These are phyloP conservation scores for Collybia sordida DNA, from an alignment of 768 basidiomycete species.

Conservation along the genomic window DNA sequence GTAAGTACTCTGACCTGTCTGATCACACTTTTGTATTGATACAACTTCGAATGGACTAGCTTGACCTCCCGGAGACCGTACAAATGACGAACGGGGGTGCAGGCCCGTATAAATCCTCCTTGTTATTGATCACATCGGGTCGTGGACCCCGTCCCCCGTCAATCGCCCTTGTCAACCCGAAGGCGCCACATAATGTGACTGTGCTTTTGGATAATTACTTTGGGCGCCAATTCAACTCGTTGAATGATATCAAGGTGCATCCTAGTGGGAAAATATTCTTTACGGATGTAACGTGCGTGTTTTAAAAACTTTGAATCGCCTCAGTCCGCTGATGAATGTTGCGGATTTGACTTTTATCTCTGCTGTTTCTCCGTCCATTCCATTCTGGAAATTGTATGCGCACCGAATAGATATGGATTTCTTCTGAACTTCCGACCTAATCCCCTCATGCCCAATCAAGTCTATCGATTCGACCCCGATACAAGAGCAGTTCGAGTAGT, in stretches of 20 bases:
- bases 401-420: slow-evolving; percentile 53
- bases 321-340: no score
- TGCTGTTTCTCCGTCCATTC: background rate
- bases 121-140: slow-evolving; percentile 68
- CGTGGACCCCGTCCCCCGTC: slow-evolving; percentile 64
- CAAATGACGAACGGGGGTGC: slow-evolving; percentile 76
- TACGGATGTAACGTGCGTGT: slow-evolving; percentile 64
- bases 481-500: slow-evolving; percentile 67
- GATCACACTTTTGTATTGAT: background rate
- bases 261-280: slow-evolving; percentile 73
- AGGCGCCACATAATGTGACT: slow-evolving; percentile 62
- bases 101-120: slow-evolving; percentile 55
- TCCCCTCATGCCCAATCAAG: slow-evolving; percentile 70
- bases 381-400: background rate
- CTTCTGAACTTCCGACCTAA: slow-evolving; percentile 63
- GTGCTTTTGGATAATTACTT: slow-evolving; percentile 77
- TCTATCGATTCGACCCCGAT: slow-evolving; percentile 72
- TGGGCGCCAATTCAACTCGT: slow-evolving; percentile 78
- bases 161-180: slow-evolving; percentile 64
- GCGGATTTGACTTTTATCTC: no score
- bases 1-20: slow-evolving; percentile 26
- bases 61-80: slow-evolving; percentile 54
- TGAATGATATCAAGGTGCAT: slow-evolving; percentile 78
- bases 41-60: slow-evolving; percentile 31
- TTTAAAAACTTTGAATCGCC: background rate